These are phyloP conservation scores for Ceratocystis smalleyi DNA, from an alignment of 2,329 filamentous ascomycete genomes.

Conservation along the genomic window DNA sequence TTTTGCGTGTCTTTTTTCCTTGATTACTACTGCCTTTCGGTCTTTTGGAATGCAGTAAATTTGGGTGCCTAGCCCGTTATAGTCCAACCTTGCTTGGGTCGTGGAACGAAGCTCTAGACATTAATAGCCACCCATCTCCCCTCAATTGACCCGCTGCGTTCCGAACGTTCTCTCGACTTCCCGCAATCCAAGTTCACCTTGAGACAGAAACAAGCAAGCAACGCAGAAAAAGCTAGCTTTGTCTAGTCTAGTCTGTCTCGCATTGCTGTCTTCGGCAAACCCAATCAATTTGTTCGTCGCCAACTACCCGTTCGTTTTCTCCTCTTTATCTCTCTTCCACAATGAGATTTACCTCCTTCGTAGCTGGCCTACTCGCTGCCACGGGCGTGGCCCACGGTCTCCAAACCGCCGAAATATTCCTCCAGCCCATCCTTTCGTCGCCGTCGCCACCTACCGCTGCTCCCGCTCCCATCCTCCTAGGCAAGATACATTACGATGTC, in stretches of 20 bases:
- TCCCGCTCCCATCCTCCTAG: conserved; percentile 31
- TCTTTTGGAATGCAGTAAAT: neutral
- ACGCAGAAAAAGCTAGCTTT: no score
- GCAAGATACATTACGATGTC: conserved; percentile 40
- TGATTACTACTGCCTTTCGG: neutral
- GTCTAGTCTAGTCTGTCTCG: neutral
- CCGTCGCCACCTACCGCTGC: conserved; percentile 17
- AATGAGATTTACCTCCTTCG: conserved; percentile 30
- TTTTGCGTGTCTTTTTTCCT: neutral
- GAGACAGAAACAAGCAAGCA: neutral
- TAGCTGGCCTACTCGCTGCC: conserved; percentile 31
- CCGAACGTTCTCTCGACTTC: neutral
- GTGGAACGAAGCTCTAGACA: neutral
- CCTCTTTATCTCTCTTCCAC: conserved; percentile 8
- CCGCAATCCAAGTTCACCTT: neutral
- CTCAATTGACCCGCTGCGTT: neutral
- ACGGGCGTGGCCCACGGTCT: conserved; percentile 27
- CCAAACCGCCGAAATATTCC: conserved; percentile 36
- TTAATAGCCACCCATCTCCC: conserved; percentile 2
- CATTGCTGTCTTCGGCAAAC: neutral
- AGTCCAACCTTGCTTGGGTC: neutral
- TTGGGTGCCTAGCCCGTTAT: neutral
- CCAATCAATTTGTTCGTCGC: neutral
- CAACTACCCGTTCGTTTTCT: neutral
- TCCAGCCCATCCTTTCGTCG: conserved; percentile 33